Base-by-base conservation (phyloP, 75 land plant genomes). In the Pinus taeda region DNA sequence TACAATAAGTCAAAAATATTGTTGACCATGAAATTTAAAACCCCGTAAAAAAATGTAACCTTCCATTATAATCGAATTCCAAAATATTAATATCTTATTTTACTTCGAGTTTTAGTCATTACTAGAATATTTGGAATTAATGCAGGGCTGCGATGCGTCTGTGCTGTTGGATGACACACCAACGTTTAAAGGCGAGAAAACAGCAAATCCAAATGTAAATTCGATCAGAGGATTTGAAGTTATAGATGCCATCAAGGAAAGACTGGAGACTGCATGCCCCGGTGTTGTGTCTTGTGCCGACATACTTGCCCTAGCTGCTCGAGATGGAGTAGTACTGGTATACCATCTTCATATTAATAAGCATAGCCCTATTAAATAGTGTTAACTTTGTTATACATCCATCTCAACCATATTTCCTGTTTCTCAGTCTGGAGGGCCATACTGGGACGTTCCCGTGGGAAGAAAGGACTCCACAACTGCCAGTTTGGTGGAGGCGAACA, bases 391-490 rank as follows among this genome's bases (percentile, higher is more conserved):
- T 45, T 45, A 45, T 45, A 6, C 9, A 45, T 45, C 0, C 9
- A 45, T 45, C 9, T 45, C 7, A 45, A 45, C 9, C 8, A 8
- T 45, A 45, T 45, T 45, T 45, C 1, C 53, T 45, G 7, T 7
- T 36, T 18, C 3, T 39, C 80, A 92, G 95, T 83, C 79, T 81
- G 90, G 90, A 37, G 95, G 95, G 26, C 95, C 92, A 1, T 88
- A 90, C 24, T 93, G 95, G 95, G 85, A 88, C 77, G 95, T 93
- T 67, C 90, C 89, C 11, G 18, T 93, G n/a, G 95, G 95, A 14
- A 81, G 95, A 59, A 84, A 84, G 58, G 95, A 93, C 65, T 83
- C 91, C 0, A 81, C 11, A 56, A 88, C 76, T 3, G 90, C 95
- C 57, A 78, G 81, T 57, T 64, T 72, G 18, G 86, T 65, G 0